Percentiles rank a stretch among this genome's conserved stretches.
Conservation (phyloP, 108 stramenopile genomes). For the Fragilaria radians region DNA sequence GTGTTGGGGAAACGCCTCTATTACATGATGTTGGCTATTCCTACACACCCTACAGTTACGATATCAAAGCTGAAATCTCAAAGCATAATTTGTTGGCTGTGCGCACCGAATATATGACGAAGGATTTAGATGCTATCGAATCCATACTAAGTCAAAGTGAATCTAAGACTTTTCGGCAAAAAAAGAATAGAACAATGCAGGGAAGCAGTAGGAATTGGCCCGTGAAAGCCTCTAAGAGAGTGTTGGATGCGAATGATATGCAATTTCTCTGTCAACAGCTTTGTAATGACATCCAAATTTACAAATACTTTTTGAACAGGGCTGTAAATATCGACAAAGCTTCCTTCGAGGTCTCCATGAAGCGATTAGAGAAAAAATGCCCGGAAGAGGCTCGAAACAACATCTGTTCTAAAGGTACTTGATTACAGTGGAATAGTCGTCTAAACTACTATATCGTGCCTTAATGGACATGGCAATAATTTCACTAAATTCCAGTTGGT, state of each 20-base stretch:
- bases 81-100: background rate
- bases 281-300: background rate
- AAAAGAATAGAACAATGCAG: background rate
- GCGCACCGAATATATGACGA: background rate
- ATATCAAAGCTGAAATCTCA: background rate
- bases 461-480: too few relatives aligned
- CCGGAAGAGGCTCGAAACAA: too few relatives aligned
- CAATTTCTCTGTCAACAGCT: background rate
- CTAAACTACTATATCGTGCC: background rate
- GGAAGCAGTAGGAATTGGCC: background rate
- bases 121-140: background rate
- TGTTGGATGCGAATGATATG: background rate
- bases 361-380: background rate
- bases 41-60: background rate
- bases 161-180: background rate
- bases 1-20: background rate
- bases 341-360: background rate
- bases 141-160: background rate
- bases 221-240: background rate
- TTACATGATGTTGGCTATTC: background rate
- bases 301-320: background rate
- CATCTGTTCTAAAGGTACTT: too few relatives aligned
- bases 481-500: conserved; percentile 39
- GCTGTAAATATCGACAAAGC: background rate
- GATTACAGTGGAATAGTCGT: too few relatives aligned